Base-by-base conservation (phyloP, 495 filamentous ascomycete species). In the Aspergillus ellipticus region DNA sequence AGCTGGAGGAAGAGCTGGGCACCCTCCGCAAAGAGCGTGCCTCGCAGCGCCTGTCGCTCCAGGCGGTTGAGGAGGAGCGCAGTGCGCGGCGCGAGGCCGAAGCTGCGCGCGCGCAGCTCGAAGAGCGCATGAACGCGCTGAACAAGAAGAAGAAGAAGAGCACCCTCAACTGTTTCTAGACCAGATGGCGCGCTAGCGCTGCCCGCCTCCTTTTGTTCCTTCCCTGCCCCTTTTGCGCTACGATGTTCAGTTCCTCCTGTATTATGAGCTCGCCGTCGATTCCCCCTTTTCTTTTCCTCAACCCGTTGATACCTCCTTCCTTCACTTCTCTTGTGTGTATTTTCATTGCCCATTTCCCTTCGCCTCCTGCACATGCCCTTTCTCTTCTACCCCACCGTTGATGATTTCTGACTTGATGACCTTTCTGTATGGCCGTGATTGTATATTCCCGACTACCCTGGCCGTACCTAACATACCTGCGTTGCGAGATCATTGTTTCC, bases 131-230 rank as follows among this genome's bases (percentile, higher is more conserved):
- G 93, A 86, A 88, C 55, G 87, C 84, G n/a, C 85, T 96, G 65
- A 88, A 85, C 67, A 84, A 82, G 70, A 92, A 92, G 75, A 96
- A 92, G 79, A 96, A 96, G 85, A 94, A 94, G 84, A 88, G 90
- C 66, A 89, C 87, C 28, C 84, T 98, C 64, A 97, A 96, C 75
- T 98, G 94, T 79, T 98, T 98, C 75, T 98, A 70, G 59, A 57
- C 46, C 21, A 53, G 47, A 28, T 37, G 58, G 56, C 35, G 42
- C 37, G 19, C 41, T 41, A 29, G 39, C 17, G n/a, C 51, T 60
- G 53, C 56, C 46, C 29, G 42, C 61, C 57, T 54, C 53, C 53
- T 31, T 55, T 63, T 58, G 42, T 62, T 45, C 48, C 55, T 55
- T 42, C n/a, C n/a, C n/a, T n/a, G n/a, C 49, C 24, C 45, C 35